Conservation (phyloP, 2,329 filamentous ascomycete genomes). For the Shiraia sp. region DNA sequence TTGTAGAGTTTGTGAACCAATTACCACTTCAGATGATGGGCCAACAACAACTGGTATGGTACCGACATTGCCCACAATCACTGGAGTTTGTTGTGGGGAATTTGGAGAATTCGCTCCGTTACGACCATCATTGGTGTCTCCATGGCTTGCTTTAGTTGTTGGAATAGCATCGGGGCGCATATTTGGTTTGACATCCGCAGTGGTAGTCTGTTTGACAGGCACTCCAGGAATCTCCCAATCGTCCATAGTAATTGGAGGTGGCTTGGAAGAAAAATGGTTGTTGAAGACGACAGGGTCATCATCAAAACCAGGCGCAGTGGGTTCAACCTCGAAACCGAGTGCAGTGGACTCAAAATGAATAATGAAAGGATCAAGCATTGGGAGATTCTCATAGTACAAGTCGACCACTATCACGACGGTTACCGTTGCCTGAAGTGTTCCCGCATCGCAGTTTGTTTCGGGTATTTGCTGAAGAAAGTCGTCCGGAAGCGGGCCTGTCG, state of each 20-base stretch:
- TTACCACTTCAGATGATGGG: slow-evolving; percentile 36
- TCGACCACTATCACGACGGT: slow-evolving; percentile 51
- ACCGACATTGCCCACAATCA: slow-evolving; percentile 32
- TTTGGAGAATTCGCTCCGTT: slow-evolving; percentile 4
- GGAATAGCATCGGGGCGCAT: slow-evolving; percentile 4
- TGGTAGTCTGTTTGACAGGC: slow-evolving; percentile 6
- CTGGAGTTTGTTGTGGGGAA: slow-evolving; percentile 12
- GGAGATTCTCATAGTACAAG: slow-evolving; percentile 35
- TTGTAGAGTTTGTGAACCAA: slow-evolving; percentile 41
- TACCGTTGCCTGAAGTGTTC: slow-evolving; percentile 45
- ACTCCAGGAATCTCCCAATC: slow-evolving; percentile 15
- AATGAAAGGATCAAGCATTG: slow-evolving; percentile 22
- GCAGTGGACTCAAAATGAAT: slow-evolving; percentile 35
- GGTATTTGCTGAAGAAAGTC: slow-evolving; percentile 43
- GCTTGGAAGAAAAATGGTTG: slow-evolving; percentile 7
- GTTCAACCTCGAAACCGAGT: slow-evolving; percentile 36
- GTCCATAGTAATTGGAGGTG: slow-evolving; percentile 13
- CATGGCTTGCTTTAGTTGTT: slow-evolving; percentile 6
- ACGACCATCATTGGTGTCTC: slow-evolving; percentile 2
- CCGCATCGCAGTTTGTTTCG: slow-evolving; percentile 37
- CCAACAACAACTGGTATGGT: slow-evolving; percentile 34
- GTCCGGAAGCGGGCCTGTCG: slow-evolving; percentile 39
- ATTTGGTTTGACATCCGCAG: slow-evolving; percentile 3
- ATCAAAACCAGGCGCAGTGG: slow-evolving; percentile 30
- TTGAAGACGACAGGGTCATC: slow-evolving; percentile 15